Evolutionary conservation across 306 rosid species (phyloP).

Genomic region (Mimosa pudica): DNA sequence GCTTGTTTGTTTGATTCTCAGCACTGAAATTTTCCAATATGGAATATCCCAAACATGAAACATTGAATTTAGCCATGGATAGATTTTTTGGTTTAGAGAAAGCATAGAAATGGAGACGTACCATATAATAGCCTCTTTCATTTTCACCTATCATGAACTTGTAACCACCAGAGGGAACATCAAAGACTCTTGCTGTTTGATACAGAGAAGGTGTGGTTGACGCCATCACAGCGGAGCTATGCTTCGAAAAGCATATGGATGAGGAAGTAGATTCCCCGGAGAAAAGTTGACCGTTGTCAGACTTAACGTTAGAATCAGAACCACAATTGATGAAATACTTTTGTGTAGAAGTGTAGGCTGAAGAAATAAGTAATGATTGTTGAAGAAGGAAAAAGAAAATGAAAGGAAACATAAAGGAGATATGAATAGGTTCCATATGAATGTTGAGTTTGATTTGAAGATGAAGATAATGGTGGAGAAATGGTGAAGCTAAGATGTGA

Average conservation of each 20-base stretch:
- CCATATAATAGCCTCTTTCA: constrained; percentile 28
- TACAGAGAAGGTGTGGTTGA: constrained; percentile 24
- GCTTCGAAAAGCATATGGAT: neutral
- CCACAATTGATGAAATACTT: constrained; percentile 56
- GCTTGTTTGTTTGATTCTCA: neutral
- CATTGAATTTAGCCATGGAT: constrained; percentile 46
- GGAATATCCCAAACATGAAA: constrained; percentile 32
- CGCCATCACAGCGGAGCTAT: neutral
- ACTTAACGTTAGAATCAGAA: neutral
- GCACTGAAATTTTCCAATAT: constrained; percentile 25
- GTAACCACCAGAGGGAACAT: neutral
- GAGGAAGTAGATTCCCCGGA: constrained; percentile 4
- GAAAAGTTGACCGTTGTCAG: neutral
- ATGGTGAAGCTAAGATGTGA: neutral
- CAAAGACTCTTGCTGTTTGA: constrained; percentile 41
- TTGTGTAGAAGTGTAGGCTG: neutral
- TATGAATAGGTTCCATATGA: neutral
- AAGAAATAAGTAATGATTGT: constrained; percentile 26
- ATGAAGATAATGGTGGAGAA: neutral
- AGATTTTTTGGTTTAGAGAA: constrained; percentile 35
- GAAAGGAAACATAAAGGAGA: constrained; percentile 21
- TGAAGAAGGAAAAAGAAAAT: constrained; percentile 32
- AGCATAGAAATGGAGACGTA: constrained; percentile 60
- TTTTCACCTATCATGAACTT: neutral
- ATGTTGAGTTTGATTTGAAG: neutral